These are phyloP conservation scores for Lasiodiplodia hormozganensis DNA, from an alignment of 2,329 filamentous ascomycete species.

Conservation along the genomic window DNA sequence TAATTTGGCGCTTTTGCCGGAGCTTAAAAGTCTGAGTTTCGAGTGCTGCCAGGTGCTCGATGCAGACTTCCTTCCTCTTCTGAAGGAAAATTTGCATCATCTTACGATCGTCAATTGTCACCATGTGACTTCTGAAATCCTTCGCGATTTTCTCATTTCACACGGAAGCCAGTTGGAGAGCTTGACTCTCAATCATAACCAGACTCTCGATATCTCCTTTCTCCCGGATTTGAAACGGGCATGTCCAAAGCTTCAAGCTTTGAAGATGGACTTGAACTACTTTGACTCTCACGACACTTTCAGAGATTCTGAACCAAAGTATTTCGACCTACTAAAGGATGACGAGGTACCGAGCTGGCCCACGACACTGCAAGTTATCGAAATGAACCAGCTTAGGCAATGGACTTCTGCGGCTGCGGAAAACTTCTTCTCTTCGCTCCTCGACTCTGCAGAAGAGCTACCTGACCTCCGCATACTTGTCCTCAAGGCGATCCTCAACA, in stretches of 20 bases:
- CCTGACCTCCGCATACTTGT: constrained; percentile 72
- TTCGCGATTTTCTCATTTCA: constrained; percentile 69
- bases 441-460: constrained; percentile 72
- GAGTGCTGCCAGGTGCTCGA: constrained; percentile 78
- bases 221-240: constrained; percentile 68
- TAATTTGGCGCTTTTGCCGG: constrained; percentile 64
- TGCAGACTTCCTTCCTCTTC: constrained; percentile 68
- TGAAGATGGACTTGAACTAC: constrained; percentile 81
- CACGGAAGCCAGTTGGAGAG: constrained; percentile 72
- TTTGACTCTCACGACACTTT: constrained; percentile 73
- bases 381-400: constrained; percentile 78
- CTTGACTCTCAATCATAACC: constrained; percentile 78
- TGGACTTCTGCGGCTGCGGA: constrained; percentile 74
- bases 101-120: constrained; percentile 82
- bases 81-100: constrained; percentile 71
- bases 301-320: constrained; percentile 77
- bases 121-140: constrained; percentile 70
- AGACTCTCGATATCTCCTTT: constrained; percentile 78
- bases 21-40: constrained; percentile 72
- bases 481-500: constrained; percentile 76
- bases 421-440: constrained; percentile 79
- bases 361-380: constrained; percentile 69
- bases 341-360: constrained; percentile 82
- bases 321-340: constrained; percentile 68
- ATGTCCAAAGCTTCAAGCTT: constrained; percentile 73